These are phyloP conservation scores for Fraxinus baroniana DNA, from an alignment of 305 asterid genomes.

Conservation along the genomic window DNA sequence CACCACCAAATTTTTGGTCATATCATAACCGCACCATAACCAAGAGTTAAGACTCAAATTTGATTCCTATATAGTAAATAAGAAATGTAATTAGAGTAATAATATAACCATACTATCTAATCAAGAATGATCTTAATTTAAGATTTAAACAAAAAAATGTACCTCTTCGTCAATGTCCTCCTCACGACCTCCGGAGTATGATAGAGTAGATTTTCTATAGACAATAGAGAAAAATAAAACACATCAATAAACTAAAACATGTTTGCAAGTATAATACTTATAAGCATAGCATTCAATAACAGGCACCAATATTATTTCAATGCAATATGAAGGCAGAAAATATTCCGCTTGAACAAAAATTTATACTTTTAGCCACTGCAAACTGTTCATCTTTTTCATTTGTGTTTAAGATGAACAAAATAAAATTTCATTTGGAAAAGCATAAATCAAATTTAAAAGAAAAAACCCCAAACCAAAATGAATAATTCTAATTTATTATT, in stretches of 20 bases:
- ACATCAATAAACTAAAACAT: constrained; percentile 4
- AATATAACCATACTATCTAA: too few relatives aligned
- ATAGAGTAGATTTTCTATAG: too few relatives aligned
- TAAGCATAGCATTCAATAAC: constrained; percentile 4
- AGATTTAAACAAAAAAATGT: too few relatives aligned
- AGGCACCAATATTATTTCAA: neutral
- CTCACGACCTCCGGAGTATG: too few relatives aligned
- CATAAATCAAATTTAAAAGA: constrained; percentile 39
- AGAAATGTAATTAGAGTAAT: too few relatives aligned
- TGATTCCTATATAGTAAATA: too few relatives aligned
- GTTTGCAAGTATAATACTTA: constrained; percentile 8
- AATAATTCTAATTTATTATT: neutral
- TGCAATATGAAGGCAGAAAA: neutral
- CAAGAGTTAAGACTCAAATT: too few relatives aligned
- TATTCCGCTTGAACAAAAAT: neutral
- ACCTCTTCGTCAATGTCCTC: too few relatives aligned
- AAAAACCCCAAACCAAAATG: constrained; percentile 11
- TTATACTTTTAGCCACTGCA: neutral
- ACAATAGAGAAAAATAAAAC: too few relatives aligned
- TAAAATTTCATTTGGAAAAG: neutral
- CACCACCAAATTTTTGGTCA: too few relatives aligned
- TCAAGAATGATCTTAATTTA: too few relatives aligned
- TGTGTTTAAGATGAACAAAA: neutral
- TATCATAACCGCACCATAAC: too few relatives aligned
- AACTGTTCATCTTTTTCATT: neutral